Percentiles rank a stretch among this genome's conserved stretches.
Conservation (phyloP, 2,329 filamentous ascomycete genomes). For the Chalara sp. region DNA sequence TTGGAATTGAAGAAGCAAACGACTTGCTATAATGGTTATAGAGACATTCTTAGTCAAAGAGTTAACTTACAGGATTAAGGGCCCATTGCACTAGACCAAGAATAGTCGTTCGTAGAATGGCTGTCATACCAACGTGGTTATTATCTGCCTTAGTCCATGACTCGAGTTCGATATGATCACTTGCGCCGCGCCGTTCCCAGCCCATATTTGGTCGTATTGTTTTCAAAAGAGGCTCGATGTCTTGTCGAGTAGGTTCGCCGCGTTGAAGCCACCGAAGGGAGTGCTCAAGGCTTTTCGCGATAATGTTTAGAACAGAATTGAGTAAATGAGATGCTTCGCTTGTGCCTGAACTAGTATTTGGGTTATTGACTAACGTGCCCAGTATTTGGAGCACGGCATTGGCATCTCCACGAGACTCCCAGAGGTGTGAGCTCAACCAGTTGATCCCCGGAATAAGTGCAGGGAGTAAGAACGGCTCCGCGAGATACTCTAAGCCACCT, state of each 20-base stretch:
- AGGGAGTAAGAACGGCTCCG: slow-evolving; percentile 75
- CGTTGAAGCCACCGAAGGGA: slow-evolving; percentile 61
- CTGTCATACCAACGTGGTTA: slow-evolving; percentile 44
- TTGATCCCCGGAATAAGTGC: slow-evolving; percentile 67
- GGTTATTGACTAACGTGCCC: slow-evolving; percentile 59
- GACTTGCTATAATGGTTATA: background rate
- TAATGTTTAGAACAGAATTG: slow-evolving; percentile 61
- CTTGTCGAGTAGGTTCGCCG: slow-evolving; percentile 58
- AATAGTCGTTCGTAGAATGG: slow-evolving; percentile 53
- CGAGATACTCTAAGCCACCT: slow-evolving; percentile 70
- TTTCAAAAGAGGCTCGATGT: slow-evolving; percentile 63
- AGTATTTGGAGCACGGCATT: slow-evolving; percentile 66
- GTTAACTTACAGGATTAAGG: slow-evolving; percentile 37
- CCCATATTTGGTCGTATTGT: slow-evolving; percentile 51
- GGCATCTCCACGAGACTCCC: slow-evolving; percentile 58
- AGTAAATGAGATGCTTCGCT: slow-evolving; percentile 63
- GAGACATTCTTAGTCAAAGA: background rate
- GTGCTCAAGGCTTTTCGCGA: slow-evolving; percentile 62
- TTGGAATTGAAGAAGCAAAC: background rate
- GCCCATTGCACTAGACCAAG: slow-evolving; percentile 62
- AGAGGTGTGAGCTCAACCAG: slow-evolving; percentile 65
- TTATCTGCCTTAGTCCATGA: slow-evolving; percentile 52
- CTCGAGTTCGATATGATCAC: slow-evolving; percentile 61
- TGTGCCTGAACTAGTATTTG: slow-evolving; percentile 56
- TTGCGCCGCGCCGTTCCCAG: slow-evolving; percentile 53